Percentiles rank a stretch among this genome's conserved stretches.
These are phyloP conservation scores for Gracilaria domingensis DNA, from an alignment of 23 red algal genomes.

Conservation along the genomic window DNA sequence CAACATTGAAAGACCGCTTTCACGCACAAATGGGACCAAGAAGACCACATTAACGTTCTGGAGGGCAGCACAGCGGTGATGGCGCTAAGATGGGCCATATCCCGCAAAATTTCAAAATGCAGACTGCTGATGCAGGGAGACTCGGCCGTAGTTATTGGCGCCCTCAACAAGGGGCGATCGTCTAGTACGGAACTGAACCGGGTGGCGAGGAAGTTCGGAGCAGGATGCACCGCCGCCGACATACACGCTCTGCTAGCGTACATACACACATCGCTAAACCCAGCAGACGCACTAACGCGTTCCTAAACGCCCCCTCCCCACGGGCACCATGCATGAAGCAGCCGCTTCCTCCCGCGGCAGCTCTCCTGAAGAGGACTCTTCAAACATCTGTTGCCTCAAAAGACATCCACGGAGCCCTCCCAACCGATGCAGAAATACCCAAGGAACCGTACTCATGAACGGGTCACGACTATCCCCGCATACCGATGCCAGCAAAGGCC, in stretches of 20 bases:
- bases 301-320: neutral
- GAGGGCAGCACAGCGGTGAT: conserved; percentile 15
- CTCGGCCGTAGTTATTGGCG: conserved; percentile 5
- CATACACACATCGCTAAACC: conserved; percentile 14
- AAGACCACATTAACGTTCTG: conserved; percentile 22
- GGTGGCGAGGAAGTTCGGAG: neutral
- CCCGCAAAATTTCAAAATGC: neutral
- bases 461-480: too few species aligned
- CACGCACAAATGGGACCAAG: neutral
- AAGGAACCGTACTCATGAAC: too few species aligned
- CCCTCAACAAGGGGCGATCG: conserved; percentile 22
- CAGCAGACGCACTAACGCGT: neutral
- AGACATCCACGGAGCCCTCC: too few species aligned
- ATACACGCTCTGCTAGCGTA: neutral
- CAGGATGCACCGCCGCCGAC: conserved; percentile 1
- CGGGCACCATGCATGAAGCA: too few species aligned
- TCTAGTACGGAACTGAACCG: neutral
- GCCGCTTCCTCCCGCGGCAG: too few species aligned
- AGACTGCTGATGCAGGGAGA: neutral
- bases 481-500: neutral
- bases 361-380: too few species aligned
- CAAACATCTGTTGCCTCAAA: too few species aligned
- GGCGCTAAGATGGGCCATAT: neutral
- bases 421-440: too few species aligned
- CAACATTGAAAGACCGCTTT: neutral